A percentile compares a stretch with the other conserved stretches of the same genome.
These are phyloP conservation scores for Pachyrhizus erosus DNA, from an alignment of 306 rosid species.

Conservation along the genomic window DNA sequence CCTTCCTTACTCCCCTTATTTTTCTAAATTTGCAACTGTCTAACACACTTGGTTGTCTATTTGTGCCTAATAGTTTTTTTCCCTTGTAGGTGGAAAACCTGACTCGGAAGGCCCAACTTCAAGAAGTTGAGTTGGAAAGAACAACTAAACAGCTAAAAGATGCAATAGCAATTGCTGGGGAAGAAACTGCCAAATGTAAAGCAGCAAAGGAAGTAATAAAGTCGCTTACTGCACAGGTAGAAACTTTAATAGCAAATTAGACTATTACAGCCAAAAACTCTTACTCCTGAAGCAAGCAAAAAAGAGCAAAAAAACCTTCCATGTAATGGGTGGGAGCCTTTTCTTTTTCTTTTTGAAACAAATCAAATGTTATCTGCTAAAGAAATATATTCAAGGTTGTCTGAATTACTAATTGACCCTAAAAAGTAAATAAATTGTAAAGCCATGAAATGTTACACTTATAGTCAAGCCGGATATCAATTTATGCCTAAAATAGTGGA, in stretches of 20 bases:
- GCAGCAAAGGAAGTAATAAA: conserved; percentile 98
- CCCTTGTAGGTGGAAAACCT: conserved; percentile 81
- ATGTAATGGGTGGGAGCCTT: conserved; percentile 11
- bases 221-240: conserved; percentile 96
- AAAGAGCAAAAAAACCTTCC: not conserved
- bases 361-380: conserved; percentile 21
- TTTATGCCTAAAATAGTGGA: conserved; percentile 16
- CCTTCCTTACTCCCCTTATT: not conserved
- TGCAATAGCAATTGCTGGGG: conserved; percentile 88
- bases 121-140: conserved; percentile 92
- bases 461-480: conserved; percentile 16
- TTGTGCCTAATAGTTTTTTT: conserved; percentile 37
- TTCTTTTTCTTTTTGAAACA: conserved; percentile 15
- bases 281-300: conserved; percentile 13
- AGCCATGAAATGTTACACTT: not conserved
- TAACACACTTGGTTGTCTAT: conserved; percentile 37
- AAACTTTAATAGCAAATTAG: conserved; percentile 31
- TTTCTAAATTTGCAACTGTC: conserved; percentile 12
- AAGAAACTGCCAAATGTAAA: conserved; percentile 89
- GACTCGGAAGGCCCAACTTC: conserved; percentile 85
- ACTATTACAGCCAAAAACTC: conserved; percentile 27
- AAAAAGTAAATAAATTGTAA: not conserved
- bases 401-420: conserved; percentile 13
- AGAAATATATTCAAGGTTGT: not conserved
- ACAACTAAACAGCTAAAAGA: conserved; percentile 92